phyloP scores from a whole-genome alignment of 805 yeast species.

The Peterozyma xylosa region DNA sequence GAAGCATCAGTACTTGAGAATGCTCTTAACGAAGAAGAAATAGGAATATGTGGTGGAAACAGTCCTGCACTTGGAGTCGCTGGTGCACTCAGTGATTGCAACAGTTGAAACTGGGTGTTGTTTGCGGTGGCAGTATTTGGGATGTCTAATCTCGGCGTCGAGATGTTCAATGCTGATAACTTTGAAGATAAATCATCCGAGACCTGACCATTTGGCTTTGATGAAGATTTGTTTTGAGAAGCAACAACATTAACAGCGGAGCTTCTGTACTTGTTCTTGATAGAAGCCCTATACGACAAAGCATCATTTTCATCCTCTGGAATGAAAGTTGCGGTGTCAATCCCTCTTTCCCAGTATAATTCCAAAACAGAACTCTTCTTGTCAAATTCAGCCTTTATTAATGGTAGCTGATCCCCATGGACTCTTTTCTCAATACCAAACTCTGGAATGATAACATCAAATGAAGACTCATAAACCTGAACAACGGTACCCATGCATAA shows the following conservation, averaged over 20 bases:
- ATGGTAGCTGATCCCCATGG: constrained; percentile 94
- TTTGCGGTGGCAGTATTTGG: constrained; percentile 13
- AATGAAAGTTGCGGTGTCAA: constrained; percentile 83
- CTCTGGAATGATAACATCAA: constrained; percentile 87
- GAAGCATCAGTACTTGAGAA: constrained; percentile 4
- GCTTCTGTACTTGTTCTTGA: constrained; percentile 70
- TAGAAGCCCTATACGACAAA: constrained; percentile 67
- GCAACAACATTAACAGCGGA: constrained; percentile 68
- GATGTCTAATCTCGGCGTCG: constrained; percentile 34
- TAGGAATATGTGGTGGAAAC: not conserved
- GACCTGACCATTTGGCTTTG: constrained; percentile 20
- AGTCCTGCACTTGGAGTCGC: constrained; percentile 1
- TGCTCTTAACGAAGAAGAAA: constrained; percentile 1
- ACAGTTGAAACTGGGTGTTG: not conserved
- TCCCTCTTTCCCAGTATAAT: constrained; percentile 87
- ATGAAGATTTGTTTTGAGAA: constrained; percentile 32
- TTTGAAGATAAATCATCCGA: constrained; percentile 39
- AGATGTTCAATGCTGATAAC: constrained; percentile 40
- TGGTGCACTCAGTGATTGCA: not conserved
- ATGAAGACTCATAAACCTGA: constrained; percentile 93
- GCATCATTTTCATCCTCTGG: constrained; percentile 87
- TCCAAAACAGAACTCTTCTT: constrained; percentile 61
- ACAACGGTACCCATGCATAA: constrained; percentile 80
- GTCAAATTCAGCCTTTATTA: constrained; percentile 88
- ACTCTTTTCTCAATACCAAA: constrained; percentile 94